These are phyloP conservation scores for Candida sanyaensis DNA, from an alignment of 1,139 yeast species.

Conservation along the genomic window DNA sequence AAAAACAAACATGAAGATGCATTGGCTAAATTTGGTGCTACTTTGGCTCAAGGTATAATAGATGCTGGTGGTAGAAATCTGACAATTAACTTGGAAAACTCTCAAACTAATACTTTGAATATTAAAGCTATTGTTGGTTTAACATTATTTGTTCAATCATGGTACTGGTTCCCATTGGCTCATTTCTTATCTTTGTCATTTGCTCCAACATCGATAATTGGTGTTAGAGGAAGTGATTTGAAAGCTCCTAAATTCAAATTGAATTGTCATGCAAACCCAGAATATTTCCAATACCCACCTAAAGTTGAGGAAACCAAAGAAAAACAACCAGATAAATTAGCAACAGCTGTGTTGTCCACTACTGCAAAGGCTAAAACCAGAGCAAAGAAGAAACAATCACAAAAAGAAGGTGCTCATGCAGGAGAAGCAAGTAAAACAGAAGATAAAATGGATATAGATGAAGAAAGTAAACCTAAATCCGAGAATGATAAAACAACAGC, in stretches of 20 bases:
- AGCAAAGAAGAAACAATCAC: conserved; percentile 73
- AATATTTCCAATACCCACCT: conserved; percentile 87
- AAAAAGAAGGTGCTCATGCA: conserved; percentile 38
- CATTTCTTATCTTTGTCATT: conserved; percentile 92
- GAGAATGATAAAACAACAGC: conserved; percentile 23
- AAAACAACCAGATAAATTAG: conserved; percentile 85
- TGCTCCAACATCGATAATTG: conserved; percentile 89
- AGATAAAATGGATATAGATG: conserved; percentile 31
- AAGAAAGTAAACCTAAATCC: conserved; percentile 30
- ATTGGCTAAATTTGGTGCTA: conserved; percentile 96
- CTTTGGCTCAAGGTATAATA: conserved; percentile 94
- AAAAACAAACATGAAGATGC: conserved; percentile 94
- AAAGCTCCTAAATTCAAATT: conserved; percentile 84
- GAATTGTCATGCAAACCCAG: conserved; percentile 79
- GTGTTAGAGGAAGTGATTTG: conserved; percentile 72
- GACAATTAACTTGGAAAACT: conserved; percentile 87
- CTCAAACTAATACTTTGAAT: conserved; percentile 89
- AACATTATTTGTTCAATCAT: conserved; percentile 85
- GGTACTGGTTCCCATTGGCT: conserved; percentile 99
- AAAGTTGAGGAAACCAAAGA: conserved; percentile 78
- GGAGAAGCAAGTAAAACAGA: conserved; percentile 29
- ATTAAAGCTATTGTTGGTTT: conserved; percentile 91
- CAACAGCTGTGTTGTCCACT: conserved; percentile 92
- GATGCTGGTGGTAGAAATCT: conserved; percentile 99
- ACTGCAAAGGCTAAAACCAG: conserved; percentile 92